Conservation (phyloP, 495 filamentous ascomycete species). For the Aspergillus steynii region DNA sequence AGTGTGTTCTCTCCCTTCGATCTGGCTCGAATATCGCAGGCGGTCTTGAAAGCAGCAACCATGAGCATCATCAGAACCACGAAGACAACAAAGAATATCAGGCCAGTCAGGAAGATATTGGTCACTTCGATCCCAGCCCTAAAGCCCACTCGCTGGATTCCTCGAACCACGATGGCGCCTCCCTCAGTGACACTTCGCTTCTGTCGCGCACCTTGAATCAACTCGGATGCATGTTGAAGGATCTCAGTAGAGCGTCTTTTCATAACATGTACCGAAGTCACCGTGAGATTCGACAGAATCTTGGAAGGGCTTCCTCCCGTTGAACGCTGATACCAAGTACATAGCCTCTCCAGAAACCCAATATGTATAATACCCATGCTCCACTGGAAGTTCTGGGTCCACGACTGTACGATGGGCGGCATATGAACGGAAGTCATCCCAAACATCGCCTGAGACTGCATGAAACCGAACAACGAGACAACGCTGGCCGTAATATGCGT, state of each 20-base stretch:
- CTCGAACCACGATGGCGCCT: constrained; percentile 61
- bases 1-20: constrained; percentile 68
- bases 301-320: constrained; percentile 86
- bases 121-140: constrained; percentile 78
- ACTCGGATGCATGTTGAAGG: constrained; percentile 15
- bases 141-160: constrained; percentile 90
- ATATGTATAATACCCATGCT: constrained; percentile 93
- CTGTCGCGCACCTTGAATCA: constrained; percentile 43
- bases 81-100: constrained; percentile 86
- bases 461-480: constrained; percentile 87
- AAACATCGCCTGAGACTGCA: constrained; percentile 92
- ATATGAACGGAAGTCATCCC: constrained; percentile 79
- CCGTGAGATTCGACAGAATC: constrained; percentile 67
- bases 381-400: constrained; percentile 99
- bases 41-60: constrained; percentile 73
- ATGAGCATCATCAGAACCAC: constrained; percentile 65
- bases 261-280: constrained; percentile 51
- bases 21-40: constrained; percentile 68
- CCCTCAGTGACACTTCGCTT: constrained; percentile 47
- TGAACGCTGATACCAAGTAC: constrained; percentile 93
- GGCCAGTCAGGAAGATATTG: constrained; percentile 90
- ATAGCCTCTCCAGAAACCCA: constrained; percentile 78
- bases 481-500: constrained; percentile 92
- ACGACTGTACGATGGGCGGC: constrained; percentile 84
- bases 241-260: constrained; percentile 20